These are phyloP conservation scores for Fraxinus sp. DNA, from an alignment of 305 asterid species.

Conservation along the genomic window DNA sequence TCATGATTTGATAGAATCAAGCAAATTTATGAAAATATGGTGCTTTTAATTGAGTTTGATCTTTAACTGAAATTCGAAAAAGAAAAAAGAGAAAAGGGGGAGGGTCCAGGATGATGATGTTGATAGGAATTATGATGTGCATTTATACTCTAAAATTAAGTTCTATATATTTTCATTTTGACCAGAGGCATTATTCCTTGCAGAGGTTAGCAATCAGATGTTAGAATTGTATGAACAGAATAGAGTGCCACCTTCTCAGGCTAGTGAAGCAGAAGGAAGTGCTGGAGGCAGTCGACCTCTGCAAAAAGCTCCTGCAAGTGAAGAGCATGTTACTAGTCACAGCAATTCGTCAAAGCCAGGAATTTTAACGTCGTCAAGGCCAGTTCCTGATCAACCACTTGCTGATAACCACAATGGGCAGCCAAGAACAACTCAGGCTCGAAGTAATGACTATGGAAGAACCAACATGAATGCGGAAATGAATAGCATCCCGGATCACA, in stretches of 20 bases:
- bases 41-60: conserved; percentile 13
- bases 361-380: conserved; percentile 42
- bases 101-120: conserved; percentile 33
- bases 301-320: conserved; percentile 48
- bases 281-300: conserved; percentile 62
- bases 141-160: conserved; percentile 4
- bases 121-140: conserved; percentile 6
- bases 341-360: conserved; percentile 47
- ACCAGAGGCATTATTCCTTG: conserved; percentile 37
- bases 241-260: conserved; percentile 67
- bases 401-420: conserved; percentile 46
- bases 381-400: conserved; percentile 39
- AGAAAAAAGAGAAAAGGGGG: conserved; percentile 24
- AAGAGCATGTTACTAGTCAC: conserved; percentile 45
- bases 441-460: conserved; percentile 45
- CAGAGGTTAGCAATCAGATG: conserved; percentile 99
- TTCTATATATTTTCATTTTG: conserved; percentile 3
- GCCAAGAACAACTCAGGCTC: conserved; percentile 39
- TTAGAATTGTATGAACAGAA: conserved; percentile 89
- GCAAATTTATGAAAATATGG: conserved; percentile 21
- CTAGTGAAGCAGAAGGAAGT: conserved; percentile 84
- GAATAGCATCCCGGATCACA: conserved; percentile 29
- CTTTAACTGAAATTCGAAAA: not conserved
- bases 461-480: conserved; percentile 29
- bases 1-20: conserved; percentile 16